These are phyloP conservation scores for Leucocoprinus leucothites DNA, from an alignment of 768 basidiomycete species.

Conservation along the genomic window DNA sequence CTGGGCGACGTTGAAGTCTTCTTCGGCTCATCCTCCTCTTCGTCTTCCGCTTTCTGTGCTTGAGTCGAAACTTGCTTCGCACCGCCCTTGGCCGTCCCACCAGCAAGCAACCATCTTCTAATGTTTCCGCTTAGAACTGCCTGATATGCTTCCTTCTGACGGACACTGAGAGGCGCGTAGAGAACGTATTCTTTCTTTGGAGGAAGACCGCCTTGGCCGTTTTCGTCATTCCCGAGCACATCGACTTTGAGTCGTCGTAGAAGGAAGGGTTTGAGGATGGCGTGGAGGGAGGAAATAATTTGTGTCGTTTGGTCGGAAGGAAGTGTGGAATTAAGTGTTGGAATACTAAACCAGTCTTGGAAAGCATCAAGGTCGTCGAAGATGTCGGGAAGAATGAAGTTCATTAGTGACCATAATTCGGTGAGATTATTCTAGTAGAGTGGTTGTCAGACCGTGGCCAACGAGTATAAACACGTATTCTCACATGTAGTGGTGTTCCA, in stretches of 20 bases:
- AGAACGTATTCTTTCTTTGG: constrained; percentile 94
- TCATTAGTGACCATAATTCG: constrained; percentile 93
- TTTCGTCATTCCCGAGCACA: constrained; percentile 51
- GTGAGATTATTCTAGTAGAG: constrained; percentile 88
- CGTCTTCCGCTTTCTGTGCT: constrained; percentile 13
- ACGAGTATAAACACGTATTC: constrained; percentile 20
- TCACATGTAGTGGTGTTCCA: constrained; percentile 92
- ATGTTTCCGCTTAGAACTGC: constrained; percentile 70
- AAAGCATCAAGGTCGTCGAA: constrained; percentile 88
- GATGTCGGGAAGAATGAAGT: constrained; percentile 93
- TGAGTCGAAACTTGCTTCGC: constrained; percentile 10
- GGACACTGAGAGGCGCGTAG: constrained; percentile 81
- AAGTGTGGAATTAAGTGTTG: constrained; percentile 54
- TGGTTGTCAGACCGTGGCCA: neutral
- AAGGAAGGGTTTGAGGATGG: constrained; percentile 93
- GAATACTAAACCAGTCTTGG: constrained; percentile 88
- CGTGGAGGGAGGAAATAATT: constrained; percentile 78
- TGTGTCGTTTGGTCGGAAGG: constrained; percentile 56
- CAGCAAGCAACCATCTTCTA: constrained; percentile 53
- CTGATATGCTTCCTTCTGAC: constrained; percentile 85
- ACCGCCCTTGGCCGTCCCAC: constrained; percentile 27
- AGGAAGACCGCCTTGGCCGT: constrained; percentile 44
- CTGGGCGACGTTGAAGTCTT: constrained; percentile 22
- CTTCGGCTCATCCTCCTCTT: constrained; percentile 23
- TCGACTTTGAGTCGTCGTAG: constrained; percentile 89